Base-by-base conservation (phyloP, 2,329 filamentous ascomycete species). In the Ascochyta koolunga region DNA sequence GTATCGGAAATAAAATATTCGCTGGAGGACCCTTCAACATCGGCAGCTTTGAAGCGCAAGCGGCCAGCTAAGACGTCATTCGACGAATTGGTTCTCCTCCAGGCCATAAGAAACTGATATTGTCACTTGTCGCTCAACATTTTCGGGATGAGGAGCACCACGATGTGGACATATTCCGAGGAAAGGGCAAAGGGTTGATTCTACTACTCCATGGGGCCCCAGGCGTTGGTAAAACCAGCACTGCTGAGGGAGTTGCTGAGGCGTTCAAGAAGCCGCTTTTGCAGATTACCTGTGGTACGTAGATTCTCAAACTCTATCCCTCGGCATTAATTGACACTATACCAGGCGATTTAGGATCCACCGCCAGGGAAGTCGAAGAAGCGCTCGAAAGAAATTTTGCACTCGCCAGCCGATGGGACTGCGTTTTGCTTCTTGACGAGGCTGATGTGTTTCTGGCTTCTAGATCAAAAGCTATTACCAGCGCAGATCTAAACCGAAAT, bases 401-500 rank as follows among this genome's bases (percentile, higher is more conserved):
- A n/a, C 46, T 59, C 10, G 61, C 62, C 11, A 50, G 52, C 24
- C 36, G 33, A 25, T 60, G 61, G 61, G 43, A 50, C 31, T 59
- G 59, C 1, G 56, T 63, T 11, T 41, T 75, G 0, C 63, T 75
- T 0, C 64, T 75, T 10, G 72, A 76, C 36, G 72, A 75, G 51
- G 71, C 70, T 1, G 73, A 76, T 49, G 62, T 76, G 1, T 76
- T 69, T 47, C 62, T 77, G 18, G 74, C 77, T 53, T 62, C 66
- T 2, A 65, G 76, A 3, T 27, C 25, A 3, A 9, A 11, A 9
- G 25, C 25, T 10, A 11, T 8, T 9, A 27, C 8, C 10, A 9
- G 25, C 9, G 25, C 25, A 1, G 69, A 77, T 39, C 65, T 76
- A 0, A 50, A 62, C 7, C 53, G 69, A 5, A 73, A 72, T 51